Percentiles rank a stretch among this genome's conserved stretches.
Conservation (phyloP, 2,329 filamentous ascomycete genomes). For the Venturia pyrina region DNA sequence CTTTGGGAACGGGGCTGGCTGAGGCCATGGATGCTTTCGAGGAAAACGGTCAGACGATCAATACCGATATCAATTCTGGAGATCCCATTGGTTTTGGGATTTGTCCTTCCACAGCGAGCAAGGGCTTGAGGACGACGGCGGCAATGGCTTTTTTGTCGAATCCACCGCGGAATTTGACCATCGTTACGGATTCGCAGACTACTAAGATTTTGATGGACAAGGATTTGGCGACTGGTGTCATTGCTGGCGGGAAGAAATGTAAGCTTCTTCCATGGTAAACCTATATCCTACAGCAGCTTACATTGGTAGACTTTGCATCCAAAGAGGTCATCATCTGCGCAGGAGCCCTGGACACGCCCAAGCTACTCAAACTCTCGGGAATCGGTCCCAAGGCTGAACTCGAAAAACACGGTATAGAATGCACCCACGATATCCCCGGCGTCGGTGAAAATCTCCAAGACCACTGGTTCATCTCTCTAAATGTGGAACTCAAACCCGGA, state of each 20-base stretch:
- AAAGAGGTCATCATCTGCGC: conserved; percentile 32
- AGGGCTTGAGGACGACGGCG: conserved; percentile 41
- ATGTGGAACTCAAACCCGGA: conserved; percentile 27
- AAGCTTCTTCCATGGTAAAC: neutral
- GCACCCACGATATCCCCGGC: conserved; percentile 27
- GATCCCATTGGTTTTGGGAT: conserved; percentile 48
- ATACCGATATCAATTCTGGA: conserved; percentile 48
- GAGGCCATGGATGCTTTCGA: conserved; percentile 35
- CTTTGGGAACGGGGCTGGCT: conserved; percentile 43
- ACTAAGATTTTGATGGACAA: conserved; percentile 38
- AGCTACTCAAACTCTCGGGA: conserved; percentile 47
- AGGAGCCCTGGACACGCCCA: conserved; percentile 30
- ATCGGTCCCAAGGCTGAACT: conserved; percentile 43
- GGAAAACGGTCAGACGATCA: conserved; percentile 38
- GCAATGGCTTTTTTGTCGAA: conserved; percentile 36
- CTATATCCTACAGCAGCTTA: neutral
- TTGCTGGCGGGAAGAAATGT: conserved; percentile 26
- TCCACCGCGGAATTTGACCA: conserved; percentile 41
- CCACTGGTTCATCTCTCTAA: conserved; percentile 41
- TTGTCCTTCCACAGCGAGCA: conserved; percentile 38
- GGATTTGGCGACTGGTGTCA: conserved; percentile 36
- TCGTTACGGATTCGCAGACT: conserved; percentile 41
- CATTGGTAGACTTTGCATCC: conserved; percentile 19
- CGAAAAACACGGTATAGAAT: conserved; percentile 29
- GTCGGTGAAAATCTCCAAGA: conserved; percentile 37